Evolutionary conservation across 2,329 filamentous ascomycete species (phyloP), one percentile per base, ranked within the genome.

Genomic region (Paramyrothecium roridum): DNA sequence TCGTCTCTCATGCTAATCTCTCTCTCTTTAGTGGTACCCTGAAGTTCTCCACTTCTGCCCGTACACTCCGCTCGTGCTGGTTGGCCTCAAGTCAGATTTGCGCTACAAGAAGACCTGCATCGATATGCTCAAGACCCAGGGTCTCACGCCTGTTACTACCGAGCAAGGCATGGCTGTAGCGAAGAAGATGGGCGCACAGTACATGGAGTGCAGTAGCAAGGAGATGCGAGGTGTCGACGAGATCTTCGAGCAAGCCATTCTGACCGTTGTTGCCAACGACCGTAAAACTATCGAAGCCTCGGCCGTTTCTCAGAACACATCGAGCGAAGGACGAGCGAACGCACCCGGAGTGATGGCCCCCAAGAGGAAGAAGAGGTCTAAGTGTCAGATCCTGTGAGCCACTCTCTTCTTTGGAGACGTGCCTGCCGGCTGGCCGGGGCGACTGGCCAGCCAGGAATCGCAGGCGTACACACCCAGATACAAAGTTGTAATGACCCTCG

Each of bases 41-140:
- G 95, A 99, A 80, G 95, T 99, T 66, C 86, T 98, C 54, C 95
- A 99, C 76, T 99, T 99, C 80, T 98, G 95, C 76, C 95, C 95
- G 17, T 96, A 95, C 67, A 98, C 93, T 2, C 95, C 95, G 22
- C 87, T 99, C 61, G 89, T 99, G 70, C 90, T 99, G 54, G 90
- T 97, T 63, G 95, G 93, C 56, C 87, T 99, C 68, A 99, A 99
- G 76, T 97, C 93, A 22, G 95, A 99, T 74, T 87, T 99, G 57
- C 92, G 95, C 66, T 85, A 88, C 77, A 98, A 98, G 81, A 89
- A 91, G 75, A 93, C 92, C 52, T 98, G 95, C 76, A 96, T 98
- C 75, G 95, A 99, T 71, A 92, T 99, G 72, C 91, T 99, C 75
- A 97, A 96, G 78, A 96, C 93, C 17, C 95, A 99, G 73, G 95